Percentiles rank a stretch among this genome's conserved stretches.
Evolutionary conservation across 176 grass and related monocot genomes (phyloP).

Genomic region (Leersia perrieri): DNA sequence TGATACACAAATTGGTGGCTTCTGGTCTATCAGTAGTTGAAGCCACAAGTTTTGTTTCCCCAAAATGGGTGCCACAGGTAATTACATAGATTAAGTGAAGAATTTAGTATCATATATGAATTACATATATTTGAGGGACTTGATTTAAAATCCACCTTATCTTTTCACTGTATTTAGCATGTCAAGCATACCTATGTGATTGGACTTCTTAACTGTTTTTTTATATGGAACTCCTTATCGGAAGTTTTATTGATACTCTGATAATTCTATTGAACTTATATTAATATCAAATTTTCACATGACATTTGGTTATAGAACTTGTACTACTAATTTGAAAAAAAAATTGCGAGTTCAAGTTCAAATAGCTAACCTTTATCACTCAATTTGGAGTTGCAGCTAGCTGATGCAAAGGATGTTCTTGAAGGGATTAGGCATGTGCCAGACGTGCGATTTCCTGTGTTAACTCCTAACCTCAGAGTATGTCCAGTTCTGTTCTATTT

Average conservation of each 20-base stretch:
- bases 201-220: too few relatives aligned
- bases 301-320: neutral
- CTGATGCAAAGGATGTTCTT: conserved; percentile 93
- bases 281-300: neutral
- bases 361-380: conserved; percentile 13
- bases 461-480: conserved; percentile 97
- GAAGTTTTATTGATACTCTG: neutral
- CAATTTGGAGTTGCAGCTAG: conserved; percentile 53
- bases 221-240: neutral
- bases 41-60: conserved; percentile 98
- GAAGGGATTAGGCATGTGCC: conserved; percentile 46
- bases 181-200: neutral
- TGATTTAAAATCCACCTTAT: neutral
- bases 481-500: neutral
- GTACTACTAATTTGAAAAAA: too few relatives aligned
- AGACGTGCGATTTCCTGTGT: conserved; percentile 60
- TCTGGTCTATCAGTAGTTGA: conserved; percentile 81
- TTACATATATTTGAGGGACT: neutral
- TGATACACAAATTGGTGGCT: conserved; percentile 78
- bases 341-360: neutral
- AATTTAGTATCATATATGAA: neutral
- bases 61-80: conserved; percentile 98
- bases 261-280: neutral
- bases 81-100: neutral
- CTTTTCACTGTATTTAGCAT: too few relatives aligned